Evolutionary conservation across 2,329 filamentous ascomycete species (phyloP), one percentile per base, ranked within the genome.

Genomic region (Colletotrichum lentis): DNA sequence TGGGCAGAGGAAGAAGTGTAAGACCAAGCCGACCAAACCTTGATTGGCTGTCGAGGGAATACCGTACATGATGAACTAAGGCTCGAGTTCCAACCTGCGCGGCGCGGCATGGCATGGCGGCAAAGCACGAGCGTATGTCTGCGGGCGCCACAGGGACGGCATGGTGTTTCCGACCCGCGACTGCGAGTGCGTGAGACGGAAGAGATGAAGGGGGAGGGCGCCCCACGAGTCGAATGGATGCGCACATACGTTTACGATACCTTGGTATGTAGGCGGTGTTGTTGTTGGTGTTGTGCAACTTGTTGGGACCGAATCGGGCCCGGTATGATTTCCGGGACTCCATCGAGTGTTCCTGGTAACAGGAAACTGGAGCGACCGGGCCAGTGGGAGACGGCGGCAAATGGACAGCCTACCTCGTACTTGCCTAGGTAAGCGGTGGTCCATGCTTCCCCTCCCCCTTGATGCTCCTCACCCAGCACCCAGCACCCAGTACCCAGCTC

Each of bases 361-460:
- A 60, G 62, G 65, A 68, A 64, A 56, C 65, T 20, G 62, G 61
- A 59, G 41, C n/a, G 31, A 20, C 53, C 55, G 37, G 55, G 37
- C 61, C 65, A 65, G 65, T 68, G 55, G 49, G 54, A 68, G 55
- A 43, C 24, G 24, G 47, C 47, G 47, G 31, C 31, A 35, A 35
- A 35, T 35, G 8, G 31, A 35, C 31, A 35, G 31, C 31, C 31
- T 35, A 35, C 39, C 5, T 14, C 20, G 12, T n/a, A 20, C 31
- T 7, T 35, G 47, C 65, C 65, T 68, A n/a, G n/a, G n/a, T n/a
- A 68, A 68, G 65, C 65, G 61, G 65, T 68, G 65, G 65, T 55
- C 65, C 43, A 65, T 65, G 65, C 62, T 68, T 50, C 35, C 37
- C 44, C 54, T 22, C 50, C 53, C 55, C 47, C 56, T 43, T 50